Evolutionary conservation across 345 rosid species (phyloP).

Genomic region (Pistacia vera): DNA sequence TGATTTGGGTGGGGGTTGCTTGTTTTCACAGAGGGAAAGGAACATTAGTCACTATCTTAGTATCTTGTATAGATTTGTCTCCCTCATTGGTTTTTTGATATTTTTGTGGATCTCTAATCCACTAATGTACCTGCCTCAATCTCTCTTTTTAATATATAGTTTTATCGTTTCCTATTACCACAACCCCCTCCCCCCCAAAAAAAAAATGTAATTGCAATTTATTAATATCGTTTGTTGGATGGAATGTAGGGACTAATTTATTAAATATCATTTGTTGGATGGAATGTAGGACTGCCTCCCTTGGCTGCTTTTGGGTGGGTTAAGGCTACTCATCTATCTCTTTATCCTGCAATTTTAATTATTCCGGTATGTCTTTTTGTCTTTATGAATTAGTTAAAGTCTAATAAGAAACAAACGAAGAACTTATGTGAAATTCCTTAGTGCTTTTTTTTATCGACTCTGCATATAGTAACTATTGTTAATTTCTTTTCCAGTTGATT

Average conservation of each 20-base stretch:
- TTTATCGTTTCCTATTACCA: no score
- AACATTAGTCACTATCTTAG: no score
- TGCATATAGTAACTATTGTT: constrained; percentile 10
- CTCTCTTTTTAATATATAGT: no score
- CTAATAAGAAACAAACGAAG: background rate
- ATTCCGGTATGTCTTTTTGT: constrained; percentile 61
- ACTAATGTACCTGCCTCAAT: no score
- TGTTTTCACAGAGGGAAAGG: no score
- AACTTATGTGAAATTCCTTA: constrained; percentile 4
- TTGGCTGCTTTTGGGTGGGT: constrained; percentile 96
- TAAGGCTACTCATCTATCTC: constrained; percentile 86
- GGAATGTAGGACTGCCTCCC: constrained; percentile 64
- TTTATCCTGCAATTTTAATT: constrained; percentile 71
- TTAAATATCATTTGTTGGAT: constrained; percentile 8
- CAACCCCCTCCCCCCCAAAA: no score
- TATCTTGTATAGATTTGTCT: no score
- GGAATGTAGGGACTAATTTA: constrained; percentile 51
- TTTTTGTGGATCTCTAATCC: no score
- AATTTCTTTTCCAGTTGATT: constrained; percentile 53
- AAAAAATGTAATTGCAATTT: constrained; percentile 19
- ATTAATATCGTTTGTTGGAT: constrained; percentile 12
- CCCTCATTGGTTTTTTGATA: no score
- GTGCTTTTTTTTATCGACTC: background rate
- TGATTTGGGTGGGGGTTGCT: no score
- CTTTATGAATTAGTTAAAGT: constrained; percentile 9